Base-by-base conservation (phyloP, 1,139 yeast species). In the Meyerozyma smithsonii region DNA sequence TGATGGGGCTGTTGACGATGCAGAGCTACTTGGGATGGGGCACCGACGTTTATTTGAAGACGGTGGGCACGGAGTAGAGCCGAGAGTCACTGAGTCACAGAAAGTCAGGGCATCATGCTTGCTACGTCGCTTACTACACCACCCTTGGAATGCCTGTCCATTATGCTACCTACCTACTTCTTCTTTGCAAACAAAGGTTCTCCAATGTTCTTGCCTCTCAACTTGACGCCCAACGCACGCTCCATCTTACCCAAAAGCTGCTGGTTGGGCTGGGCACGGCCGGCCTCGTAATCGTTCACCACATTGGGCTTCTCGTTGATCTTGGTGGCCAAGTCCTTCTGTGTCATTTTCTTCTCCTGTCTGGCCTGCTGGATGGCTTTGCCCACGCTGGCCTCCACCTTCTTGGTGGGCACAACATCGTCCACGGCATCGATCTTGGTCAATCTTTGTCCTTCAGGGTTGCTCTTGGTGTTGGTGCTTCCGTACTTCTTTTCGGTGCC, bases 141-240 rank as follows among this genome's bases (percentile, higher is more conserved):
- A n/a, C n/a, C n/a, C n/a, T n/a, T n/a, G n/a, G n/a, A n/a, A n/a
- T n/a, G n/a, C n/a, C n/a, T n/a, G n/a, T 20, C 8, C 8, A 20
- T 20, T 20, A 20, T 20, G 24, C 24, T 23, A 23, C 6, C 10
- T 23, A 5, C 25, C 49, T 67, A 74, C 66, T 74, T 74, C 73
- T 84, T 84, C 66, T 83, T 81, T 39, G 79, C 84, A 51, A 83
- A 84, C 52, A 92, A 74, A 34, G 98, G 96, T 56, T 83, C 81
- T 47, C 98, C 98, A 55, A 92, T 86, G 66, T 83, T 85, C 73
- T 90, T 89, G 56, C 98, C 98, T 71, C 98, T 81, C 61, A 92
- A 79, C 72, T 89, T 92, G 50, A 92, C 84, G 51, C 97, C 97
- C 56, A 92, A 74, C 35, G 85, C 96, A 64, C 97, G 79, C 71